Conservation (phyloP, 768 basidiomycete species). For the Tylopilus subfusipes region DNA sequence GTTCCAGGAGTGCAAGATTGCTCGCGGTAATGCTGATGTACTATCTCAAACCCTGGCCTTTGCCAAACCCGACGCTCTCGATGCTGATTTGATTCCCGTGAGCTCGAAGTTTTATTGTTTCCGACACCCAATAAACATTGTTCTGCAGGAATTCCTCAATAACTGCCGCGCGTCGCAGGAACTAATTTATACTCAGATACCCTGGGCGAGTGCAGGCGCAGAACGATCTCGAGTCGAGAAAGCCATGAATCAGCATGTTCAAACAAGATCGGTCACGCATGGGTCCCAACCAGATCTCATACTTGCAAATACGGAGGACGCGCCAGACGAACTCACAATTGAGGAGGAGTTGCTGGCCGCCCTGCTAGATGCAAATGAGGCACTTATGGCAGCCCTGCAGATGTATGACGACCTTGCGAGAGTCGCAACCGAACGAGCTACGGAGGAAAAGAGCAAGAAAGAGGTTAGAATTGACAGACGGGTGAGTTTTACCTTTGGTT, state of each 20-base stretch:
- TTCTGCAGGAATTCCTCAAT: slow-evolving; percentile 71
- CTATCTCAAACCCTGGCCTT: slow-evolving; percentile 67
- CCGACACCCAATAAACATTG: neutral
- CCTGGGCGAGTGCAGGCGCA: slow-evolving; percentile 85
- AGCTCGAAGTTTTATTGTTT: slow-evolving; percentile 16
- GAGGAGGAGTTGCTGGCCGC: slow-evolving; percentile 76
- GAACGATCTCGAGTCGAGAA: slow-evolving; percentile 55
- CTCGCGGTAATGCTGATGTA: slow-evolving; percentile 73
- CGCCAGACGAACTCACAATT: slow-evolving; percentile 47
- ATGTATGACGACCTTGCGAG: slow-evolving; percentile 78
- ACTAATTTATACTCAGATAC: slow-evolving; percentile 80
- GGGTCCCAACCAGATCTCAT: slow-evolving; percentile 20
- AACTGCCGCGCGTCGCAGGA: slow-evolving; percentile 84
- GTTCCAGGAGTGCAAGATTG: slow-evolving; percentile 83
- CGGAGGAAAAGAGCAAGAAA: slow-evolving; percentile 66
- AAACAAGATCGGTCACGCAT: slow-evolving; percentile 18
- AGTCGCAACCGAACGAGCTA: slow-evolving; percentile 51
- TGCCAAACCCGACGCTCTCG: slow-evolving; percentile 68
- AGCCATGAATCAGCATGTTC: slow-evolving; percentile 14
- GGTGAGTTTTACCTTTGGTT: slow-evolving; percentile 41
- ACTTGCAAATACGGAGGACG: slow-evolving; percentile 30
- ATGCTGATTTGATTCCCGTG: slow-evolving; percentile 63
- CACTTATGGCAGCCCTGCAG: slow-evolving; percentile 61
- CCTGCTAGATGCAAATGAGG: slow-evolving; percentile 70
- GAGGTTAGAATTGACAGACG: slow-evolving; percentile 64